These are phyloP conservation scores for Aspergillus glaucus DNA, from an alignment of 2,329 filamentous ascomycete species.

Conservation along the genomic window DNA sequence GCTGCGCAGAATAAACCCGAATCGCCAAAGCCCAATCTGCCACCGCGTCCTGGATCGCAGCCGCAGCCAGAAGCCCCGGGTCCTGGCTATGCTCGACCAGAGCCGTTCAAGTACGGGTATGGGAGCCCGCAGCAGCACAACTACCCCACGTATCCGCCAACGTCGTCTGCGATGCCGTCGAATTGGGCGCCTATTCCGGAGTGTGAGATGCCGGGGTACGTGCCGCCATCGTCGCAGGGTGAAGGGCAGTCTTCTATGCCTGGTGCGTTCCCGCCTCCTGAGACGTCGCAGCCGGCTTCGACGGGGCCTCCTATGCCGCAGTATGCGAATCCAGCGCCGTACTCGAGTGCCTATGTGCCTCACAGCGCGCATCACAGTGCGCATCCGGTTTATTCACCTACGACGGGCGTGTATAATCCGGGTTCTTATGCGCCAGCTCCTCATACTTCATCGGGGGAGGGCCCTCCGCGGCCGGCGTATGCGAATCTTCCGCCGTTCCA, in stretches of 20 bases:
- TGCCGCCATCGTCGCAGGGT: slow-evolving; percentile 32
- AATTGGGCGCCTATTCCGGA: slow-evolving; percentile 36
- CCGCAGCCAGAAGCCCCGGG: slow-evolving; percentile 9
- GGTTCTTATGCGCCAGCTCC: slow-evolving; percentile 18
- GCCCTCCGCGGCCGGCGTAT: slow-evolving; percentile 18
- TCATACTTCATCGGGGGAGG: slow-evolving; percentile 25
- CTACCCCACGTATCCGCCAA: slow-evolving; percentile 8
- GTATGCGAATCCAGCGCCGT: slow-evolving; percentile 22
- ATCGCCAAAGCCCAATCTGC: too few species aligned
- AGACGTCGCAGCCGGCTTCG: slow-evolving; percentile 14
- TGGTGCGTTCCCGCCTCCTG: slow-evolving; percentile 23
- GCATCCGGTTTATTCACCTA: slow-evolving; percentile 4
- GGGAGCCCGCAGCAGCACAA: slow-evolving; percentile 12
- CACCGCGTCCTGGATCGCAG: slow-evolving; percentile 3
- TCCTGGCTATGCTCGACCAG: slow-evolving; percentile 30
- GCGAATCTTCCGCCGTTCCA: slow-evolving; percentile 29
- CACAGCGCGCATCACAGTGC: slow-evolving; percentile 8
- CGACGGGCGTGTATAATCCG: slow-evolving; percentile 7
- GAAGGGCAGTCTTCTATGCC: slow-evolving; percentile 19
- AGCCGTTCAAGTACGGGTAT: slow-evolving; percentile 26
- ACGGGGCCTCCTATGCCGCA: slow-evolving; percentile 22
- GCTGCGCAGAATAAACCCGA: too few species aligned
- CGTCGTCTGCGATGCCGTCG: slow-evolving; percentile 11
- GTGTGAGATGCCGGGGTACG: slow-evolving; percentile 36
- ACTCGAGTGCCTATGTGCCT: slow-evolving; percentile 16